Evolutionary conservation across 257 asterid genomes (phyloP).

Genomic region (Thymus mandschuricus): DNA sequence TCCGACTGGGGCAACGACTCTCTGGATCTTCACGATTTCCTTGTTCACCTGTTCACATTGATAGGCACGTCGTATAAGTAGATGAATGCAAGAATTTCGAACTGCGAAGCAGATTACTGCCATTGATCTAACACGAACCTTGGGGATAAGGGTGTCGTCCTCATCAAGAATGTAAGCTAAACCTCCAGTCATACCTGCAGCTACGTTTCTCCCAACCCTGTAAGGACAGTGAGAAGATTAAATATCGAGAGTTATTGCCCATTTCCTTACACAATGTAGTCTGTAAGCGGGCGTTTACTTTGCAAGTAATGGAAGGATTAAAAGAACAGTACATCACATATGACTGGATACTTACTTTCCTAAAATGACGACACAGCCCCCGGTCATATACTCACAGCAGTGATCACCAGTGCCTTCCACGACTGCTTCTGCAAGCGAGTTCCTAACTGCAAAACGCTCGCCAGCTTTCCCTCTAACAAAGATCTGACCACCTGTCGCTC

Average conservation of each 20-base stretch:
- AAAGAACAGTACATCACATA: too few species aligned
- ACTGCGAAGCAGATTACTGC: neutral
- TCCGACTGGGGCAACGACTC: conserved; percentile 93
- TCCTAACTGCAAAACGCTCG: conserved; percentile 96
- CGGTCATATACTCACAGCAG: conserved; percentile 98
- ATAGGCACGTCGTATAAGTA: too few species aligned
- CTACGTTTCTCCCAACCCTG: conserved; percentile 98
- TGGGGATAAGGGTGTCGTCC: conserved; percentile 87
- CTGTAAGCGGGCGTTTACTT: neutral
- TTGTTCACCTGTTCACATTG: conserved; percentile 71
- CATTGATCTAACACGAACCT: conserved; percentile 51
- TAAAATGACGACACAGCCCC: conserved; percentile 91
- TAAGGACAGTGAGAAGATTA: conserved; percentile 19
- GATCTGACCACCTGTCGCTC: conserved; percentile 97
- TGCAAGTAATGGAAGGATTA: too few species aligned
- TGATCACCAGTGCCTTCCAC: conserved; percentile 99
- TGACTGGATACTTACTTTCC: conserved; percentile 73
- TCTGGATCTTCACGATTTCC: conserved; percentile 98
- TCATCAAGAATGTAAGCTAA: conserved; percentile 91
- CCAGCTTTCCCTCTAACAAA: conserved; percentile 93
- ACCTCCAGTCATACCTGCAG: conserved; percentile 99
- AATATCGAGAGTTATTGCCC: neutral
- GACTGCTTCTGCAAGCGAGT: conserved; percentile 96
- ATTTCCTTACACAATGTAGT: neutral
- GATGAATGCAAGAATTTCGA: too few species aligned